Conservation (phyloP, 768 basidiomycete genomes). For the Glaciozyma martinii region DNA sequence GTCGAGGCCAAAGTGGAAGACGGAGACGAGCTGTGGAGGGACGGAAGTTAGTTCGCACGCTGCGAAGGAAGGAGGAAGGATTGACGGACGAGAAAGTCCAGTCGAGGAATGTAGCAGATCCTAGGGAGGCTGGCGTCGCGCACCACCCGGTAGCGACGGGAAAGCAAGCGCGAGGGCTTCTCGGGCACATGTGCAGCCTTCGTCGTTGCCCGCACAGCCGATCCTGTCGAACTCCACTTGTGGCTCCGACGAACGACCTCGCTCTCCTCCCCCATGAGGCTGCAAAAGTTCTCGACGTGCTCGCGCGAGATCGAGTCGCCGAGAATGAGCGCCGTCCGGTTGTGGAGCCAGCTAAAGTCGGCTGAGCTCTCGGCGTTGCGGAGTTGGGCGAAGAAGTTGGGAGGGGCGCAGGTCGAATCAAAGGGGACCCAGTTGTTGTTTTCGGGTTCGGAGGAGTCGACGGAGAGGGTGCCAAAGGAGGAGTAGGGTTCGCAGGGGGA, state of each 20-base stretch:
- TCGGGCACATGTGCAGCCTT: conserved; percentile 22
- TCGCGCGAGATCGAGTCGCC: conserved; percentile 35
- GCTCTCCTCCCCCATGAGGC: conserved; percentile 32
- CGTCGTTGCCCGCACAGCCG: conserved; percentile 12
- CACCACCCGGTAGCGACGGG: conserved; percentile 27
- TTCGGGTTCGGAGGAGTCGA: conserved; percentile 28
- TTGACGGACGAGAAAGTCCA: conserved; percentile 32
- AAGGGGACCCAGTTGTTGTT: conserved; percentile 24
- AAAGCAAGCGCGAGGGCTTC: conserved; percentile 10
- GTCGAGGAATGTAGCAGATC: conserved; percentile 32
- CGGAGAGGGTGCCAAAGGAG: conserved; percentile 18
- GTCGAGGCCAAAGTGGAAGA: conserved; percentile 36
- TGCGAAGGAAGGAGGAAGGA: background rate
- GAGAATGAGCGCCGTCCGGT: conserved; percentile 33
- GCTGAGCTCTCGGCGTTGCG: conserved; percentile 14
- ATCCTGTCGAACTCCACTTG: conserved; percentile 12
- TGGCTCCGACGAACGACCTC: conserved; percentile 29
- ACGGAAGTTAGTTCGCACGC: background rate
- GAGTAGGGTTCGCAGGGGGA: conserved; percentile 29
- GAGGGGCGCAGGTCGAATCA: conserved; percentile 28
- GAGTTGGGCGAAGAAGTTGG: conserved; percentile 26
- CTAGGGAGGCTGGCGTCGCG: conserved; percentile 33
- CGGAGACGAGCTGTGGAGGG: conserved; percentile 25
- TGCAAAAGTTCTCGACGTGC: conserved; percentile 36
- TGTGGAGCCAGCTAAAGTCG: conserved; percentile 31